Percentiles rank a stretch among this genome's conserved stretches.
Conservation (phyloP, 495 filamentous ascomycete genomes). For the Cryomyces minteri region DNA sequence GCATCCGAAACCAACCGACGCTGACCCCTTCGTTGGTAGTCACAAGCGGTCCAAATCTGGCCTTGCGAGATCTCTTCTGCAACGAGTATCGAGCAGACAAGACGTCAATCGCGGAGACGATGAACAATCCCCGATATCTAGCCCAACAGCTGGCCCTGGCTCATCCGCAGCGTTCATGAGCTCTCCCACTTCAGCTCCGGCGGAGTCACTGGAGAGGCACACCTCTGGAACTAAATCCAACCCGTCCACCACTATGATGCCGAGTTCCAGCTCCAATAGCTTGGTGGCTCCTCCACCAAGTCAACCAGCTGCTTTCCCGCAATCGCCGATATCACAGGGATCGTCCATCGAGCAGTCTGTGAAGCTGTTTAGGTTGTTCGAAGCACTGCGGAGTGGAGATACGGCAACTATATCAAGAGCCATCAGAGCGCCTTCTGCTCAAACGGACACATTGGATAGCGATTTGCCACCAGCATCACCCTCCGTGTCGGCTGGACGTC, state of each 20-base stretch:
- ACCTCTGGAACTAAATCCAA: not conserved
- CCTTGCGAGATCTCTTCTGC: slow-evolving; percentile 17
- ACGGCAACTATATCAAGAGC: slow-evolving; percentile 78
- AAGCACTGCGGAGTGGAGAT: slow-evolving; percentile 77
- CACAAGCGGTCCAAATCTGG: slow-evolving; percentile 18
- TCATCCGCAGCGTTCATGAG: slow-evolving; percentile 5
- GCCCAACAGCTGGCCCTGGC: not conserved
- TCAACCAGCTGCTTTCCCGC: slow-evolving; percentile 17
- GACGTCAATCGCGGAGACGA: slow-evolving; percentile 11
- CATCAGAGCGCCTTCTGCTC: slow-evolving; percentile 41
- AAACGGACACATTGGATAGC: not conserved
- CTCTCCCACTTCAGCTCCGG: slow-evolving; percentile 3
- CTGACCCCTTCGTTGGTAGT: too few relatives aligned
- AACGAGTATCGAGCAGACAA: slow-evolving; percentile 14
- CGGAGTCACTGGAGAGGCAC: not conserved
- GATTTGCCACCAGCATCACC: slow-evolving; percentile 12
- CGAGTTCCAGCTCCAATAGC: not conserved
- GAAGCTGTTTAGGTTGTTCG: slow-evolving; percentile 81
- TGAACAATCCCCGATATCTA: not conserved
- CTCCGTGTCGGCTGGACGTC: slow-evolving; percentile 19
- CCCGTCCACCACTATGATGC: not conserved
- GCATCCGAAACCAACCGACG: too few relatives aligned
- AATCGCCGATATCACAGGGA: slow-evolving; percentile 19
- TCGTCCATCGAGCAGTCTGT: slow-evolving; percentile 83
- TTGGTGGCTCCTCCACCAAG: slow-evolving; percentile 12